Conservation (phyloP, 2,329 filamentous ascomycete genomes). For the Byssoonygena ceratinophila region DNA sequence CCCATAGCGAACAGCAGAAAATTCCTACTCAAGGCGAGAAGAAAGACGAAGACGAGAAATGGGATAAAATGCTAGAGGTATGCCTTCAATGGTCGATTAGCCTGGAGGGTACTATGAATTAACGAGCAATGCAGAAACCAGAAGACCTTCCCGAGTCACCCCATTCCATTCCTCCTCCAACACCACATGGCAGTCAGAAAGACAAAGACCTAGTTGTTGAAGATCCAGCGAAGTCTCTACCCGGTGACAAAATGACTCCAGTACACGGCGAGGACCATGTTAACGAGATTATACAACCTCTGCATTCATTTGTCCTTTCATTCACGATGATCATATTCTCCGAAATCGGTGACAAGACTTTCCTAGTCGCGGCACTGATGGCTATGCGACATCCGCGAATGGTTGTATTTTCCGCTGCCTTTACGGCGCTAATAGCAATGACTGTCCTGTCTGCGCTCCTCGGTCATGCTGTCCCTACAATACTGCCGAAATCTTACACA, state of each 20-base stretch:
- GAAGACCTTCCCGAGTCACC: constrained; percentile 67
- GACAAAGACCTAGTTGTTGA: constrained; percentile 35
- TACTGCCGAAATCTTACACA: constrained; percentile 84
- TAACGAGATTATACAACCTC: constrained; percentile 54
- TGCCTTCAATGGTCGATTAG: constrained; percentile 15
- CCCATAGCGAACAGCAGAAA: constrained; percentile 69
- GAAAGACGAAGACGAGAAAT: constrained; percentile 29
- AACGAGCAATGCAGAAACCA: constrained; percentile 54
- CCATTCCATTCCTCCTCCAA: constrained; percentile 60
- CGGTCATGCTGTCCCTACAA: constrained; percentile 78
- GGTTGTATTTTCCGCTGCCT: constrained; percentile 90
- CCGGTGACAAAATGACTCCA: constrained; percentile 27
- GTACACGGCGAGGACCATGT: constrained; percentile 22
- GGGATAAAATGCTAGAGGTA: constrained; percentile 47
- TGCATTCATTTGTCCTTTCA: constrained; percentile 83
- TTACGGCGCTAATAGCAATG: constrained; percentile 83
- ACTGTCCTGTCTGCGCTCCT: constrained; percentile 86
- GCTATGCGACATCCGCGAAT: constrained; percentile 95
- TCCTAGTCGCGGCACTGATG: constrained; percentile 94
- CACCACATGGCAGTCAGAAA: constrained; percentile 41
- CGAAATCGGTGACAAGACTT: constrained; percentile 96
- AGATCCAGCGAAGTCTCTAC: constrained; percentile 12
- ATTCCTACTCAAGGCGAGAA: constrained; percentile 31
- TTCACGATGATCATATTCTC: constrained; percentile 97
- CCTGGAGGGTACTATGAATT: neutral